Evolutionary conservation across 495 filamentous ascomycete species (phyloP), one percentile per base, ranked within the genome.

Genomic region (Amphirosellinia nigrospora): DNA sequence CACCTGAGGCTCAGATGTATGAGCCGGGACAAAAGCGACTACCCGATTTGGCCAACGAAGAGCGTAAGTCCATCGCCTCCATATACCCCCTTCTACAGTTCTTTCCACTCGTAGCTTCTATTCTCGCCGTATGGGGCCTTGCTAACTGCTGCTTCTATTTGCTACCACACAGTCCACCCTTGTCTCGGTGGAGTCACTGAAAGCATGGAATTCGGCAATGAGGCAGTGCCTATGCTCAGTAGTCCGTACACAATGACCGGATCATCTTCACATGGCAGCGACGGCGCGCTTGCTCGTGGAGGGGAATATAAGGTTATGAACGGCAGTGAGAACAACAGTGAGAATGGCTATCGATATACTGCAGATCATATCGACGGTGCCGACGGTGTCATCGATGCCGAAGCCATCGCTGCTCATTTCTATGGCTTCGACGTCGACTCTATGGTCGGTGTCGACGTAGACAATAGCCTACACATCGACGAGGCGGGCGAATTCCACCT

Each of bases 381-480:
- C 5, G 53, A 68, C 53, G 65, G 65, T 16, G 53, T 60, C 8
- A 36, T 67, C 0, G 23, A 45, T 23, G n/a, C 26, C 19, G 38
- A 9, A 53, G 16, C 9, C 19, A 23, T 11, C 5, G 7, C 30
- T 11, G 8, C 21, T 28, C 48, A 5, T 28, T 4, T 6, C 23
- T 0, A 52, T 15, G 13, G 10, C 23, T 16, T 15, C 50, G 21
- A 28, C 8, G n/a, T 10, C 10, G 21, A 10, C 21, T 0, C 3
- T 53, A 7, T 16, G 4, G n/a, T 10, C 23, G 66, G 43, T n/a
- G 34, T 60, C 11, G 32, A 68, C 16, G 26, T 55, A 11, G 10
- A 43, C 4, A 43, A 69, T 23, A 69, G 67, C 32, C 58, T 63
- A 7, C 67, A 11, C 41, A 52, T 68, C 34, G 5, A 21, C 32